A percentile compares a stretch with the other conserved stretches of the same genome.
These are phyloP conservation scores for Pythium aristosporum DNA, from an alignment of 352 stramenopile species.

Conservation along the genomic window DNA sequence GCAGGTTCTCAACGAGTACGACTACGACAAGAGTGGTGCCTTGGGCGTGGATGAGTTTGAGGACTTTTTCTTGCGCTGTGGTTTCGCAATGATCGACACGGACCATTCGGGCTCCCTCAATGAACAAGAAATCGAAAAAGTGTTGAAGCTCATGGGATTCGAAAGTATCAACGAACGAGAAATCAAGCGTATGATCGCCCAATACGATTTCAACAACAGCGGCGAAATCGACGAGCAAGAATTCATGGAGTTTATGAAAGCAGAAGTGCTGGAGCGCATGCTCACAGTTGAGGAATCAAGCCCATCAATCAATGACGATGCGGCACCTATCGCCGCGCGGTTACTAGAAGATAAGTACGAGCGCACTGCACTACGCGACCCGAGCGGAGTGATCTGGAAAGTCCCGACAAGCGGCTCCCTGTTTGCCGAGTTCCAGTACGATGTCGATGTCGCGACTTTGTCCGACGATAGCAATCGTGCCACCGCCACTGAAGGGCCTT, in stretches of 20 bases:
- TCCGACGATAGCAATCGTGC: conserved; percentile 1
- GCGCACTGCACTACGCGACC: conserved; percentile 25
- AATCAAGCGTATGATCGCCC: conserved; percentile 46
- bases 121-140: conserved; percentile 43
- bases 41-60: conserved; percentile 51
- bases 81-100: conserved; percentile 58
- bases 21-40: conserved; percentile 49
- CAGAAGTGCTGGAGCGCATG: conserved; percentile 33
- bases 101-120: conserved; percentile 58
- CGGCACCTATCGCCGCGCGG: not conserved
- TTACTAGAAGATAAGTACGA: conserved; percentile 32
- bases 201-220: conserved; percentile 70
- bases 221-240: conserved; percentile 72
- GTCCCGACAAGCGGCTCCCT: conserved; percentile 38
- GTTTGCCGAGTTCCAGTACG: conserved; percentile 36
- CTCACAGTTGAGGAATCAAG: not conserved
- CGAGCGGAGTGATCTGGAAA: conserved; percentile 40
- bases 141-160: conserved; percentile 55
- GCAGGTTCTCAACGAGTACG: conserved; percentile 43
- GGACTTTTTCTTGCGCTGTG: conserved; percentile 55
- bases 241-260: conserved; percentile 77
- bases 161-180: conserved; percentile 36
- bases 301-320: not conserved
- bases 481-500: not conserved
- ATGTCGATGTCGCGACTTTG: conserved; percentile 7